A percentile compares a stretch with the other conserved stretches of the same genome.
Evolutionary conservation across 768 basidiomycete species (phyloP).

Genomic region (Phanerochaete sordida): DNA sequence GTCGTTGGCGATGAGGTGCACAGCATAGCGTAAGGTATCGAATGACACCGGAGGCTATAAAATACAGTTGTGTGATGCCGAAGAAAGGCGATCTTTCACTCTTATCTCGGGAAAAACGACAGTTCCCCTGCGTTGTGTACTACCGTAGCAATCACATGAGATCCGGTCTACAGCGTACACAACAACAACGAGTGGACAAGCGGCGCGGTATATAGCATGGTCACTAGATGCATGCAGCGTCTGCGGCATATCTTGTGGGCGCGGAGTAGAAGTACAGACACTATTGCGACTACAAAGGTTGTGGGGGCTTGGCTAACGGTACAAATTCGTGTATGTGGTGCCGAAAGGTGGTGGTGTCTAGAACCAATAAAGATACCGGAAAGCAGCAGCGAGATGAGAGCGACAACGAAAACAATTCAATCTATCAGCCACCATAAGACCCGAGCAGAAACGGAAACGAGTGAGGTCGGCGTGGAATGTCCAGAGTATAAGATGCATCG

Average conservation of each 20-base stretch:
- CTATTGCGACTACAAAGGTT: neutral
- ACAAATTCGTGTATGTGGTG: constrained; percentile 9
- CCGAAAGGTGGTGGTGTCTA: constrained; percentile 2
- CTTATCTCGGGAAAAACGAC: neutral
- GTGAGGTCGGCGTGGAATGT: neutral
- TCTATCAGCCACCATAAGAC: neutral
- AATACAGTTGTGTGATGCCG: neutral
- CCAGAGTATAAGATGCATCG: constrained; percentile 1
- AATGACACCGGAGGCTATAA: neutral
- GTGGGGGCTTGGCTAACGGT: neutral
- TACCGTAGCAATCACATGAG: neutral
- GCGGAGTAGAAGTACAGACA: neutral
- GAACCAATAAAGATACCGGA: constrained; percentile 1
- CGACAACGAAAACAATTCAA: neutral
- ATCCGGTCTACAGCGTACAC: neutral
- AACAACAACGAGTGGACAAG: neutral
- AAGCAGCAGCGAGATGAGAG: constrained; percentile 1
- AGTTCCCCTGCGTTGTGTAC: neutral
- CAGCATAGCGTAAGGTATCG: neutral
- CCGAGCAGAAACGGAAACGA: neutral
- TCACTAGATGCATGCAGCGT: neutral
- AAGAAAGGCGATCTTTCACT: neutral
- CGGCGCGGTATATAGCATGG: neutral
- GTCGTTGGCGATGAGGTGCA: neutral
- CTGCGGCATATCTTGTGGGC: neutral